Evolutionary conservation across 345 rosid genomes (phyloP), one percentile per base, ranked within the genome.

Genomic region (Ceriops tagal): DNA sequence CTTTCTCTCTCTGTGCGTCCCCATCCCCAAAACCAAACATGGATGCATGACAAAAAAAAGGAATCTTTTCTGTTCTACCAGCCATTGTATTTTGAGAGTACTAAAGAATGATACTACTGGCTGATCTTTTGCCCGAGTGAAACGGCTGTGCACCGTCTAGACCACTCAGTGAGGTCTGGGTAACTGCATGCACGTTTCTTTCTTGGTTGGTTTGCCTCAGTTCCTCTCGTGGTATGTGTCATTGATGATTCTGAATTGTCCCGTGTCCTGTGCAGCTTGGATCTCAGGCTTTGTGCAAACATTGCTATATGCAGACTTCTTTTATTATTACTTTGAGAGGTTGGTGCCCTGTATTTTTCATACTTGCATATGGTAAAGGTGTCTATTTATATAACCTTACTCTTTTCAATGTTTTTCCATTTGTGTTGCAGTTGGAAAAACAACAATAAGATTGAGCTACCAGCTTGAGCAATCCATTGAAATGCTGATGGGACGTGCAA

Each of bases 391-490:
- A 47, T 28, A 5, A n/a, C 8, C 8, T 27, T 30, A n/a, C 9
- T 65, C 32, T 43, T 30, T 31, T 4, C 5, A 24, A 18, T 3
- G 30, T n/a, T 39, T 22, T 5, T 32, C 8, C 69, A 20, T 6
- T 2, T 6, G 15, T 62, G 32, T 32, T 59, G 85, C 81, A 85
- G 93, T 85, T 87, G 92, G 96, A 90, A 86, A 86, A 90, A 85
- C 88, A 87, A 89, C 83, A 79, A 82, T 71, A 90, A 76, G 84
- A 90, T 92, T 22, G 84, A 87, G 73, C 81, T 90, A 56, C 97
- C 96, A 0, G 96, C 96, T 56, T 90, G 82, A 77, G 67, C 28
- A 19, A 26, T 22, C 30, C 22, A 3, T 55, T 2, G 18, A 27
- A 55, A 55, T 22, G 30, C 59, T 13, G 24, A 55, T 3, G 49